Base-by-base conservation (phyloP, 1,284 basidiomycete species). In the Agaricales sp. region DNA sequence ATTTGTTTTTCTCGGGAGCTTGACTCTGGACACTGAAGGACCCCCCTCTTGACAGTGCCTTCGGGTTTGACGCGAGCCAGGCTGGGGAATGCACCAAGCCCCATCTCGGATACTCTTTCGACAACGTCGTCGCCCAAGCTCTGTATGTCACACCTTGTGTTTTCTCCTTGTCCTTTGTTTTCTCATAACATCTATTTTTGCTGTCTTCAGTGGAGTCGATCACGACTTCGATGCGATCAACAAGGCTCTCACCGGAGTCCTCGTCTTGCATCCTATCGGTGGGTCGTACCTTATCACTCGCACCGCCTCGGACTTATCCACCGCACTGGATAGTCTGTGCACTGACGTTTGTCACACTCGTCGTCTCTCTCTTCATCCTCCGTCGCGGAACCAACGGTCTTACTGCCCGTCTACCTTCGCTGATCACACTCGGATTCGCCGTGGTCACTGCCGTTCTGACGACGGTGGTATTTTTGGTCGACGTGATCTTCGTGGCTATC, bases 21-120 rank as follows among this genome's bases (percentile, higher is more conserved):
- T n/a, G n/a, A n/a, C n/a, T n/a, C n/a, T n/a, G n/a, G n/a, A n/a
- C n/a, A n/a, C n/a, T n/a, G n/a, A n/a, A n/a, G n/a, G n/a, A n/a
- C n/a, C n/a, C n/a, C n/a, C n/a, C n/a, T n/a, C n/a, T 41, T 50
- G 50, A 38, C 52, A 78, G 75, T 48, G 58, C 72, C 50, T 48
- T 67, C 54, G 71, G 71, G 30, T 54, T 71, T 48, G 57, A 63
- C 57, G 61, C 62, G 45, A 59, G 59, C 51, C 62, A 61, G 23
- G 53, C 64, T 26, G 68, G 61, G 24, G 52, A 64, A 51, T 81
- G 78, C 58, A 74, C 77, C 18, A 58, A 62, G 38, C 48, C 62
- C 14, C 64, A 67, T 47, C 65, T 80, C 1, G 78, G 79, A 18
- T 80, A 75, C 61, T 67, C 64, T 41, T 67, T 81, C 54, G 75